Conservation (phyloP, 257 asterid genomes). For the Knoxia roxburghii region DNA sequence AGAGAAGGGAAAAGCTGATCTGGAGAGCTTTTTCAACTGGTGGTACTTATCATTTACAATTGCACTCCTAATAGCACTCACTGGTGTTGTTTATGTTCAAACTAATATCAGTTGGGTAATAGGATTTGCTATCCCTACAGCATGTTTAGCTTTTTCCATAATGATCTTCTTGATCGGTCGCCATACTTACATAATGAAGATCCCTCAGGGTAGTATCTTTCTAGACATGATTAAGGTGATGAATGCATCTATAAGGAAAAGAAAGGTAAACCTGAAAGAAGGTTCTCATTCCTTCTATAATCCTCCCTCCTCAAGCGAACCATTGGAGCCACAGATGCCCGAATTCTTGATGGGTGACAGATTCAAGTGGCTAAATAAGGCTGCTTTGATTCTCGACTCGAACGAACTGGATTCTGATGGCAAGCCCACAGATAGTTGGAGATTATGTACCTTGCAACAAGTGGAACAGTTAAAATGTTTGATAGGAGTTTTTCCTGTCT, state of each 20-base stretch:
- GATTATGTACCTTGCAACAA: constrained; percentile 53
- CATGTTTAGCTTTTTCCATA: constrained; percentile 50
- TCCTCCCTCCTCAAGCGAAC: constrained; percentile 15
- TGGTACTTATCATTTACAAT: constrained; percentile 80
- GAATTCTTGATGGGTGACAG: constrained; percentile 9
- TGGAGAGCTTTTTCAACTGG: constrained; percentile 82
- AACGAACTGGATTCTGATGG: constrained; percentile 43
- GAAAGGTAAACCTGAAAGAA: constrained; percentile 20
- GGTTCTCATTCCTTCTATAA: constrained; percentile 21
- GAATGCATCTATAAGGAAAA: constrained; percentile 38
- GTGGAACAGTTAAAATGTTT: constrained; percentile 58
- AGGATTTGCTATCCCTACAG: constrained; percentile 72
- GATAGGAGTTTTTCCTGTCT: constrained; percentile 51
- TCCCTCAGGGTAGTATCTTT: constrained; percentile 49
- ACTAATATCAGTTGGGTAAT: constrained; percentile 69
- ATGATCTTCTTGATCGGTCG: constrained; percentile 54
- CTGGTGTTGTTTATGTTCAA: constrained; percentile 63
- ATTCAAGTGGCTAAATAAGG: constrained; percentile 50
- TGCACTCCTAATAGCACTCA: constrained; percentile 66
- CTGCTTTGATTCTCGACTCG: constrained; percentile 41
- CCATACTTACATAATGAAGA: constrained; percentile 35
- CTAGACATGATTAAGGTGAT: constrained; percentile 54
- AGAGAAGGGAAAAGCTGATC: constrained; percentile 49
- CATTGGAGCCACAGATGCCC: constrained; percentile 6
- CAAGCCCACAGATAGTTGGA: constrained; percentile 39